Evolutionary conservation across 2,329 filamentous ascomycete species (phyloP), one percentile per base, ranked within the genome.

Genomic region (Aspergillus novofumigatus): DNA sequence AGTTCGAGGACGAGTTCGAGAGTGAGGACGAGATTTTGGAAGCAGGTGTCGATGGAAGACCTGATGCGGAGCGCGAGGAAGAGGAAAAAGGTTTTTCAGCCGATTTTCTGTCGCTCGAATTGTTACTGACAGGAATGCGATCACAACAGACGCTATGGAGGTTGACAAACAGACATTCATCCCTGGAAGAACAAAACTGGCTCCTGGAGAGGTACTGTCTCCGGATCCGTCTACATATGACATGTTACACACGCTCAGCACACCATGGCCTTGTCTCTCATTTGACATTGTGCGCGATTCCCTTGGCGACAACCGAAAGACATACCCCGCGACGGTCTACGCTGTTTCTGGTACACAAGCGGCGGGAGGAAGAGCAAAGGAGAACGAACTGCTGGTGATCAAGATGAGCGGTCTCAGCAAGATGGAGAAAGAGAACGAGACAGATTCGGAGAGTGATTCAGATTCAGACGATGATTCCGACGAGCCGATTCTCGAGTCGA

Each of bases 1-100:
- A 97, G 65, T 97, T 95, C 62, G 94, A 96, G 71, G 94, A 97
- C 77, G 93, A 97, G 71, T 97, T 93, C 65, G 92, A 97, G 80
- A 96, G 86, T 66, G 87, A 89, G 67, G 92, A 97, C 73, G 92
- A 97, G 75, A 90, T 97, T 53, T 78, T 97, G 59, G 93, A 97
- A 77, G 93, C 94, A 4, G 93, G 93, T 60, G 92, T 97, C 11
- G 93, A 97, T 72, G 93, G 93, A 20, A 80, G 92, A 62, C 93
- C 93, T 29, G 93, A 97, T 74, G 91, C 89, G 7, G 93, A 97
- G 81, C 81, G 92, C 45, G 93, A 97, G 7, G 92, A 97, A 63
- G 92, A 96, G 77, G 86, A 86, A 72, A 87, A 83, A 70, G 84
- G 86, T 86, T 74, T 53, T 78, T 70, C 56, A 10, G 14, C 8